A percentile compares a stretch with the other conserved stretches of the same genome.
These are phyloP conservation scores for Nymphaea colorata DNA, from an alignment of 164 flowering plant genomes.

Conservation along the genomic window DNA sequence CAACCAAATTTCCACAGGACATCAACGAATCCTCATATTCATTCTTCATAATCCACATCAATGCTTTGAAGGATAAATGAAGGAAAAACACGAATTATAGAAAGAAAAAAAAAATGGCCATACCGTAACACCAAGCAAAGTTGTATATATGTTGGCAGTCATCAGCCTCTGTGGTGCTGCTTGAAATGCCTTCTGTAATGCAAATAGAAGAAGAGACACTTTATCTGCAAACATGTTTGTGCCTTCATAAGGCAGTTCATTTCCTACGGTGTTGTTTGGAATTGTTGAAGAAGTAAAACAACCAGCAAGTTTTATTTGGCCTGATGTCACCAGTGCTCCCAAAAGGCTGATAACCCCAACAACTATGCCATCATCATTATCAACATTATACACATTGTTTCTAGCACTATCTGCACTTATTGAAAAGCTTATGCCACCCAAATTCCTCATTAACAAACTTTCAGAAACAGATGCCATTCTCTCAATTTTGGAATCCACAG, in stretches of 20 bases:
- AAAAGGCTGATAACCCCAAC: conserved; percentile 67
- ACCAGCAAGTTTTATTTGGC: conserved; percentile 58
- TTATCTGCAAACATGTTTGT: conserved; percentile 88
- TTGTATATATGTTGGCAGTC: conserved; percentile 69
- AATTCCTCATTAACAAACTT: conserved; percentile 35
- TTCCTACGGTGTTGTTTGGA: conserved; percentile 34
- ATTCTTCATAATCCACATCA: too few species aligned
- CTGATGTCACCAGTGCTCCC: conserved; percentile 67
- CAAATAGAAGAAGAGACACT: conserved; percentile 79
- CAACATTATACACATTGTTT: conserved; percentile 84
- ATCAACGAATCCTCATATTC: too few species aligned
- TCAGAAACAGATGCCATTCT: conserved; percentile 62
- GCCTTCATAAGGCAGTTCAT: conserved; percentile 55
- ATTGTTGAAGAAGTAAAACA: conserved; percentile 28
- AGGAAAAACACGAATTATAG: too few species aligned
- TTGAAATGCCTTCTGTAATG: conserved; percentile 87
- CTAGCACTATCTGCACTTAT: conserved; percentile 93
- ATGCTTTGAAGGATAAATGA: too few species aligned
- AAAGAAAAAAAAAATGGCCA: conserved; percentile 6
- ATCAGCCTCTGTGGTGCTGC: conserved; percentile 91
- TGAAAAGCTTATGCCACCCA: conserved; percentile 83
- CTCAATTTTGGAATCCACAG: conserved; percentile 24
- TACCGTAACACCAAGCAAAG: conserved; percentile 89
- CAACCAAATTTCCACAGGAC: too few species aligned
- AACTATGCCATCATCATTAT: conserved; percentile 78